Conservation (phyloP, 2,329 filamentous ascomycete genomes). For the Cordyceps javanica region DNA sequence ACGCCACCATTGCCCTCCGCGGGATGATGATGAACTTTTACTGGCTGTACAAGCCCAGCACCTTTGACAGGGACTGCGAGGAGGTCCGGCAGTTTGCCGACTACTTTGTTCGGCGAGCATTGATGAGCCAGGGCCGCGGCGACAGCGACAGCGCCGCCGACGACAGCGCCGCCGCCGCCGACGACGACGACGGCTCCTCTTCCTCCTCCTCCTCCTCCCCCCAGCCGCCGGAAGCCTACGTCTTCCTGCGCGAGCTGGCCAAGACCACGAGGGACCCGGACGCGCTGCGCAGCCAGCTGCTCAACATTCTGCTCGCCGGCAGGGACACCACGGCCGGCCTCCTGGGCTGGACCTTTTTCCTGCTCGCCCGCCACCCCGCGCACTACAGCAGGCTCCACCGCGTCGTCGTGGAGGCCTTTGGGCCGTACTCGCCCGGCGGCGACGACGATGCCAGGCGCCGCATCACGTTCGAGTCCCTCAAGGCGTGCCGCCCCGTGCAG, state of each 20-base stretch:
- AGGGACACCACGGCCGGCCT: slow-evolving; percentile 21
- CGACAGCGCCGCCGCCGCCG: too few species aligned
- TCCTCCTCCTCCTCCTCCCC: too few species aligned
- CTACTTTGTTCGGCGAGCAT: slow-evolving; percentile 12
- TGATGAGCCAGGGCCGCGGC: too few species aligned
- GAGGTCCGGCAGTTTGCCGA: slow-evolving; percentile 13
- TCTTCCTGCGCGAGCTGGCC: slow-evolving; percentile 16
- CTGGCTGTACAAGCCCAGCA: not conserved
- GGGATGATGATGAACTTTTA: slow-evolving; percentile 13
- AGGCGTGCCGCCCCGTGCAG: slow-evolving; percentile 4
- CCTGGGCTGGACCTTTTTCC: slow-evolving; percentile 18
- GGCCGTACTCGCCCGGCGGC: not conserved
- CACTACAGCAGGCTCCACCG: not conserved
- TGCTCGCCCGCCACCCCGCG: slow-evolving; percentile 13
- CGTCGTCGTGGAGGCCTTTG: not conserved
- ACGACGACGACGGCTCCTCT: not conserved
- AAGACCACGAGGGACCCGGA: slow-evolving; percentile 12
- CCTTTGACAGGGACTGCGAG: not conserved
- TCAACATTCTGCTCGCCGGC: slow-evolving; percentile 18
- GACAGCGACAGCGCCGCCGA: too few species aligned
- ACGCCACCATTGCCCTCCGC: slow-evolving; percentile 5
- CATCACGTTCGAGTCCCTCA: slow-evolving; percentile 8
- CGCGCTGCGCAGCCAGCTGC: slow-evolving; percentile 13
- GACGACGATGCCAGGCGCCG: too few species aligned
- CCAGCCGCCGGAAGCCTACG: slow-evolving; percentile 12